Base-by-base conservation (phyloP, 140 eudicot genomes). In the Anethum foeniculum region DNA sequence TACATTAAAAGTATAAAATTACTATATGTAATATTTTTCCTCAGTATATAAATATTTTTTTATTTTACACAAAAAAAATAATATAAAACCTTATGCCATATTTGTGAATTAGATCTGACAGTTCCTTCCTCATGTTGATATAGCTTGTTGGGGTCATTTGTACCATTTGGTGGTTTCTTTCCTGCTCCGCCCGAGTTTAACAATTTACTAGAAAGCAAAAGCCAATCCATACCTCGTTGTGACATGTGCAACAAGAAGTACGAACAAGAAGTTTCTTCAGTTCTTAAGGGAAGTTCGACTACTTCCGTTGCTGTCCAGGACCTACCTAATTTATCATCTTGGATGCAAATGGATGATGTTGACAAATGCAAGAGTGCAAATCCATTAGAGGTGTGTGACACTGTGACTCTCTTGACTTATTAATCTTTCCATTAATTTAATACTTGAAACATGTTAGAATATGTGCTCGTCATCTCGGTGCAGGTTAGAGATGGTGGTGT, bases 111-210 rank as follows among this genome's bases (percentile, higher is more conserved):
- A 60, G 64, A 80, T 87, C 90, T 94, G 83, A 92, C 90, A 89
- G 90, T 89, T 80, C 82, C 84, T 77, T 87, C 86, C 82, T 82
- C 87, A 80, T 89, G 83, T 82, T 86, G 75, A 81, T 92, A 81
- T 97, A 95, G 99, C 90, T 92, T 95, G 90, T 86, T 95, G 90
- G 96, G 96, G 88, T 88, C 97, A 77, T 92, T 92, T 83, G 96
- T 92, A 76, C 97, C 97, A 68, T 90, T 92, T 83, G 97, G 91
- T 68, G 97, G 97, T 72, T 92, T 90, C 87, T 92, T 92, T 77
- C 80, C 97, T 71, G 79, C 80, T 71, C 83, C 88, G 47, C 84
- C 93, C 2, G 97, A 95, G 83, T 69, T 81, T 76, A 86, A 83
- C 32, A 68, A 77, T 76, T 75, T 86, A 21, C 69, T 83, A 28